Percentiles rank a stretch among this genome's conserved stretches.
Conservation (phyloP, 352 stramenopile genomes). For the Pythium brassicae region DNA sequence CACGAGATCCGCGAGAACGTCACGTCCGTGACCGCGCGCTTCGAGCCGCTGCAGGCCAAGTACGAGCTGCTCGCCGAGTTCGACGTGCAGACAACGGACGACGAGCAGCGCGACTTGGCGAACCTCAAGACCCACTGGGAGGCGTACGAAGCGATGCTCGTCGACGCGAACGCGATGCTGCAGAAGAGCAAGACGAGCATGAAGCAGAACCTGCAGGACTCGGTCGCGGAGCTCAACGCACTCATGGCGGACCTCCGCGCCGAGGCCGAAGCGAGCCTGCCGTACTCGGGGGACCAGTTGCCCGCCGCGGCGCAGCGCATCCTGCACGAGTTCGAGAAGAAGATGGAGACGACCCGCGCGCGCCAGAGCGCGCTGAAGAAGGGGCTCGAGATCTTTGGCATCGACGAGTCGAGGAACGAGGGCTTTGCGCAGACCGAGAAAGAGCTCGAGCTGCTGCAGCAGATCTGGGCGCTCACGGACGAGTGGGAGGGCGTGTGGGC, state of each 20-base stretch:
- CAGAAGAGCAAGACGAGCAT: conserved; percentile 94
- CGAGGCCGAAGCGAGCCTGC: conserved; percentile 70
- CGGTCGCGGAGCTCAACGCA: conserved; percentile 79
- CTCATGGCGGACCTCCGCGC: conserved; percentile 78
- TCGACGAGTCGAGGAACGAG: conserved; percentile 86
- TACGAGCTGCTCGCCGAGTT: conserved; percentile 87
- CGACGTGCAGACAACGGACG: conserved; percentile 85
- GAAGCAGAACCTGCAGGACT: conserved; percentile 94
- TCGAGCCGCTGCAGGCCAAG: conserved; percentile 83
- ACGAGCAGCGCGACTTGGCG: conserved; percentile 71
- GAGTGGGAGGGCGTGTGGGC: conserved; percentile 90
- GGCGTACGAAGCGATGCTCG: conserved; percentile 79
- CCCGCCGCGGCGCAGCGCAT: conserved; percentile 52
- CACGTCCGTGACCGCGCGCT: conserved; percentile 58
- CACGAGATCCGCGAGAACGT: conserved; percentile 86
- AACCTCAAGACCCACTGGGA: conserved; percentile 80
- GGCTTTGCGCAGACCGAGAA: conserved; percentile 83
- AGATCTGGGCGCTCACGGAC: conserved; percentile 87
- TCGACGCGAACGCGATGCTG: conserved; percentile 85
- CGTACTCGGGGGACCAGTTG: conserved; percentile 65
- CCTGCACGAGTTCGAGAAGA: conserved; percentile 86
- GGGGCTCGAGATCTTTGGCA: conserved; percentile 91
- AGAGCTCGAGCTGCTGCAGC: conserved; percentile 85
- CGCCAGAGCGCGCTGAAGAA: conserved; percentile 80
- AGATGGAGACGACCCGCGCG: conserved; percentile 73